Percentiles rank a stretch among this genome's conserved stretches.
These are phyloP conservation scores for Cytospora piceae DNA, from an alignment of 2,329 filamentous ascomycete genomes.

Conservation along the genomic window DNA sequence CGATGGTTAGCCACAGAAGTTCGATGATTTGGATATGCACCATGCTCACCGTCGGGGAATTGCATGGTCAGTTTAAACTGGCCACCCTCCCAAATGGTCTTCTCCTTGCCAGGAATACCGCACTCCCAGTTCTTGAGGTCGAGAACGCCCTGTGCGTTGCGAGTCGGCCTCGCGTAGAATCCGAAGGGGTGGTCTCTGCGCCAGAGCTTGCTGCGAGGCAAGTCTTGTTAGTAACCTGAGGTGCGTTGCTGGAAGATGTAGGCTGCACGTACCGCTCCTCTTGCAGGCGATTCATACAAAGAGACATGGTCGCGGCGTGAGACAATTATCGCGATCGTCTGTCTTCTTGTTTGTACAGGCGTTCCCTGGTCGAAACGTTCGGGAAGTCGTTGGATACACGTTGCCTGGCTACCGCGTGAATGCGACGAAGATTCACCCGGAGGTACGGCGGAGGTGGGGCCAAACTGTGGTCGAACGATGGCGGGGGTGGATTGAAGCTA, in stretches of 20 bases:
- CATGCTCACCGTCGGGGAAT: conserved; percentile 80
- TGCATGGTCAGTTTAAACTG: conserved; percentile 91
- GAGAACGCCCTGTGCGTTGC: conserved; percentile 77
- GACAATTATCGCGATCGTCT: neutral
- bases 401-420: neutral
- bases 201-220: conserved; percentile 83
- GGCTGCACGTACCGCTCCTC: conserved; percentile 74
- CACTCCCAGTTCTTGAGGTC: conserved; percentile 98
- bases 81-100: conserved; percentile 97
- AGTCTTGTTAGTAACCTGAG: conserved; percentile 9
- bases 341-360: neutral
- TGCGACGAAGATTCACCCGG: neutral
- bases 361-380: neutral
- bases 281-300: conserved; percentile 85
- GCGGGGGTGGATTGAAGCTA: neutral
- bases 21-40: conserved; percentile 38
- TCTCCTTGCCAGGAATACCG: conserved; percentile 92
- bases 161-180: conserved; percentile 88
- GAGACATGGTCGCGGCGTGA: conserved; percentile 65
- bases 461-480: neutral
- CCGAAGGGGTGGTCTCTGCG: conserved; percentile 95
- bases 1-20: conserved; percentile 31
- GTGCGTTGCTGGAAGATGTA: neutral
- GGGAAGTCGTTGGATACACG: neutral
- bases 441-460: conserved; percentile 11